These are phyloP conservation scores for Phanerodontia chrysosporium DNA, from an alignment of 768 basidiomycete species.

Conservation along the genomic window DNA sequence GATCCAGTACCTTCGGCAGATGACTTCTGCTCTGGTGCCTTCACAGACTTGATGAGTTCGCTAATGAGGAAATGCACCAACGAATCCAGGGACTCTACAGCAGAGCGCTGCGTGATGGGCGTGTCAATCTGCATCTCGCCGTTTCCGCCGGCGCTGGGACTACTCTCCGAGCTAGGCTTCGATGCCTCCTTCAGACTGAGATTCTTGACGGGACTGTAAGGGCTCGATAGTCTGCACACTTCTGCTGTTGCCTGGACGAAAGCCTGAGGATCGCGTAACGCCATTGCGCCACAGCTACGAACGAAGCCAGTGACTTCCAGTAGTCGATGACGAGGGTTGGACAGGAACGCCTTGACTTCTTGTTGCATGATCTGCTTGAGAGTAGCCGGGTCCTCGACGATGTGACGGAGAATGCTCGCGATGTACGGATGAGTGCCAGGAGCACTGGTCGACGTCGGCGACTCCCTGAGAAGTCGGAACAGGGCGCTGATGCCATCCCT, in stretches of 20 bases:
- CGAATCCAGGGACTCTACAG: conserved; percentile 48
- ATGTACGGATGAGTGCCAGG: conserved; percentile 77
- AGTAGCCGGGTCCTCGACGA: conserved; percentile 71
- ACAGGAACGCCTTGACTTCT: conserved; percentile 78
- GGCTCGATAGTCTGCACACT: conserved; percentile 68
- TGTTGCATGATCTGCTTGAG: conserved; percentile 75
- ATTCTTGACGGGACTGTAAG: conserved; percentile 35
- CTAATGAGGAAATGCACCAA: conserved; percentile 66
- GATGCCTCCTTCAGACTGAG: conserved; percentile 22
- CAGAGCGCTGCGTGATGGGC: conserved; percentile 1
- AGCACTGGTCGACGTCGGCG: conserved; percentile 42
- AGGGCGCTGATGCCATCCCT: conserved; percentile 58
- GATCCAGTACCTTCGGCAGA: not conserved
- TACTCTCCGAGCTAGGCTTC: not conserved
- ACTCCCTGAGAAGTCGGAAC: conserved; percentile 61
- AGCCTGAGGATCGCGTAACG: conserved; percentile 69
- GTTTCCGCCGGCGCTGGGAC: conserved; percentile 17
- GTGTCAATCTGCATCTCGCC: conserved; percentile 61
- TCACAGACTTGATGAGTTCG: conserved; percentile 65
- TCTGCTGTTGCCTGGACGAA: conserved; percentile 75
- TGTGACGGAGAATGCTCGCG: conserved; percentile 85
- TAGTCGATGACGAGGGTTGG: conserved; percentile 61
- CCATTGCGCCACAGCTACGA: conserved; percentile 71
- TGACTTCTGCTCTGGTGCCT: conserved; percentile 23
- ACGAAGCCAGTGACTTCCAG: conserved; percentile 73